Base-by-base conservation (phyloP, 495 filamentous ascomycete species). In the Chaetomium cochliodes region DNA sequence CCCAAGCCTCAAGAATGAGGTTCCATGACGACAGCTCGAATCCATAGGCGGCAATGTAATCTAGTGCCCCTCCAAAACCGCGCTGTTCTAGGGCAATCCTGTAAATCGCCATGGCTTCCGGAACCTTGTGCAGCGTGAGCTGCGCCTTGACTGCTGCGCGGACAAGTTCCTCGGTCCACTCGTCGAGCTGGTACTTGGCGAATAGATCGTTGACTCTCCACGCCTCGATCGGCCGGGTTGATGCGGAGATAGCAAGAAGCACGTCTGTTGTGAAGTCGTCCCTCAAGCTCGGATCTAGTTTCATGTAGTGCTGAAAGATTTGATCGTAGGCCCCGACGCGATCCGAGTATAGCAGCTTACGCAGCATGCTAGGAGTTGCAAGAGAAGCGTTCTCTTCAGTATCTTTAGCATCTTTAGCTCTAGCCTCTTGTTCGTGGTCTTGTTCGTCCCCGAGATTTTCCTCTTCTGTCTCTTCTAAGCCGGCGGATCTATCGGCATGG, bases 121-220 rank as follows among this genome's bases (percentile, higher is more conserved):
- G 5, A 5, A 52, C n/a, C 23, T 75, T 65, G 20, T 67, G 56
- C 18, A 66, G 33, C 2, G 54, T 28, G 54, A 77, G 61, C 16
- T 67, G 62, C 15, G 71, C 72, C 22, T 62, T 63, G 51, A 78
- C 52, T 8, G 63, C 73, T 1, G 69, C 66, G 5, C 39, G 52
- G 9, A 76, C 65, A 15, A 66, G 13, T 7, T 67, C 42, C 22
- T 72, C 66, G 3, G 68, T 72, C 76, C 75, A 76, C 7, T 62
- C 41, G 0, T 67, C 52, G 22, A 63, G 28, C 0, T 46, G 13
- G 20, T 63, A 67, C 0, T 47, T 13, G 0, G 58, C 30, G 51
- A 76, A 75, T 0, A 78, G 46, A 47, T 69, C 65, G 7, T 30
- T 50, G 13, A 74, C 57, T 54, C 71, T 74, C 63, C 55, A 60